phyloP scores from a whole-genome alignment of 2,329 filamentous ascomycete species.

The Sphaerostilbella broomeana region DNA sequence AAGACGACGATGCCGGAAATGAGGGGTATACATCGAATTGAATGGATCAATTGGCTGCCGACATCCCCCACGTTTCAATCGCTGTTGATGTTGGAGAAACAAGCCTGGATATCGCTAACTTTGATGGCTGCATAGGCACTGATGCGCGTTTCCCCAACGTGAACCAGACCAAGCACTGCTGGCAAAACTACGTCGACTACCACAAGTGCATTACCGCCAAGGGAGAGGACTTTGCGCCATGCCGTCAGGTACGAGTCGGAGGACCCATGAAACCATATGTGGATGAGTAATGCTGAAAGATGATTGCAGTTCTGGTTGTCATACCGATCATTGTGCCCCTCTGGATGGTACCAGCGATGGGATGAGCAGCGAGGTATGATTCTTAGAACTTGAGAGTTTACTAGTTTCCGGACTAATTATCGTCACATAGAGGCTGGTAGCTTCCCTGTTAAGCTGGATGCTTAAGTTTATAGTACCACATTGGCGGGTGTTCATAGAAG shows the following conservation, averaged over 20 bases:
- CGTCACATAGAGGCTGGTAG: conserved; percentile 52
- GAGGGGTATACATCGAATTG: no score
- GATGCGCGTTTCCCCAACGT: conserved; percentile 98
- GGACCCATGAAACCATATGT: neutral
- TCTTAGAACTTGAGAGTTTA: neutral
- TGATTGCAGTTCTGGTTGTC: conserved; percentile 78
- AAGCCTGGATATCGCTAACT: conserved; percentile 10
- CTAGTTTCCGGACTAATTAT: conserved; percentile 11
- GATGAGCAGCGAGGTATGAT: conserved; percentile 89
- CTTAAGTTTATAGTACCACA: conserved; percentile 33
- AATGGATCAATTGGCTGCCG: conserved; percentile 23
- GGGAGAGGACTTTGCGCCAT: conserved; percentile 96
- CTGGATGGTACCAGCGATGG: conserved; percentile 89
- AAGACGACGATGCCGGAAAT: no score
- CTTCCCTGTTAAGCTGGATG: conserved; percentile 61
- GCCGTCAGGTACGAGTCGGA: conserved; percentile 71
- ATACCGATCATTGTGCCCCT: conserved; percentile 96
- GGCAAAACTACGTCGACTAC: conserved; percentile 99
- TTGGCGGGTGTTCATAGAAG: conserved; percentile 22
- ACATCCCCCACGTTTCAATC: no score
- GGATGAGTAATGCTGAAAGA: conserved; percentile 4
- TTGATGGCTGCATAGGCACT: conserved; percentile 58
- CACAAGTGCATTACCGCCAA: conserved; percentile 99
- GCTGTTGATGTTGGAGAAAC: no score
- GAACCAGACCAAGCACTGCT: conserved; percentile 99